phyloP scores from a whole-genome alignment of 2,329 filamentous ascomycete genomes.

The Colletotrichum brevisporum region DNA sequence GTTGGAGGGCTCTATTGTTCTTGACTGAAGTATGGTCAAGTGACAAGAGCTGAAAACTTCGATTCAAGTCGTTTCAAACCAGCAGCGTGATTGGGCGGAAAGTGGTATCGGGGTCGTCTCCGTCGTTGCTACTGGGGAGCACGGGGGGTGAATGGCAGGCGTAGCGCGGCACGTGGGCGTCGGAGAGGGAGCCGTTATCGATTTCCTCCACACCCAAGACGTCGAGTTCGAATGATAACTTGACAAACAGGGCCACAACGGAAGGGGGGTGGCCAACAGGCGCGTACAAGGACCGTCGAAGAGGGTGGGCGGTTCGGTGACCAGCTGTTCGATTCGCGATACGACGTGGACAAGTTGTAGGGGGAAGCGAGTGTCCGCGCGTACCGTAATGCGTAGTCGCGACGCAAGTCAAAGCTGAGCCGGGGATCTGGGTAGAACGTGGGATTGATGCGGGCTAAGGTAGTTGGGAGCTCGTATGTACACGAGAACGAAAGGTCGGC shows the following conservation, averaged over 20 bases:
- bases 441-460: slow-evolving; percentile 15
- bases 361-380: slow-evolving; percentile 35
- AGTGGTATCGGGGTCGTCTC: slow-evolving; percentile 16
- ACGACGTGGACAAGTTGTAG: slow-evolving; percentile 13
- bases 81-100: slow-evolving; percentile 22
- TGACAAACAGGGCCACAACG: slow-evolving; percentile 21
- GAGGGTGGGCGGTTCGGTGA: slow-evolving; percentile 17
- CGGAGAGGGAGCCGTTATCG: slow-evolving; percentile 2
- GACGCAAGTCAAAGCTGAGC: slow-evolving; percentile 19
- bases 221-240: slow-evolving; percentile 29
- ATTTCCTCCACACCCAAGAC: slow-evolving; percentile 21
- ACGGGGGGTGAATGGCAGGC: slow-evolving; percentile 16
- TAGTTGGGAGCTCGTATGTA: slow-evolving; percentile 8
- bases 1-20: neutral
- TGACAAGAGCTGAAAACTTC: slow-evolving; percentile 22
- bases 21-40: slow-evolving; percentile 22
- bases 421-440: neutral
- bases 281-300: slow-evolving; percentile 15
- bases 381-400: slow-evolving; percentile 37
- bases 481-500: slow-evolving; percentile 21
- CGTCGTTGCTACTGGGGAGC: slow-evolving; percentile 20
- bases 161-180: slow-evolving; percentile 34
- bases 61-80: slow-evolving; percentile 15
- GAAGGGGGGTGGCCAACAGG: slow-evolving; percentile 5
- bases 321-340: slow-evolving; percentile 33